phyloP scores from a whole-genome alignment of 176 grass and related monocot species.

The Elaeis guineensis region DNA sequence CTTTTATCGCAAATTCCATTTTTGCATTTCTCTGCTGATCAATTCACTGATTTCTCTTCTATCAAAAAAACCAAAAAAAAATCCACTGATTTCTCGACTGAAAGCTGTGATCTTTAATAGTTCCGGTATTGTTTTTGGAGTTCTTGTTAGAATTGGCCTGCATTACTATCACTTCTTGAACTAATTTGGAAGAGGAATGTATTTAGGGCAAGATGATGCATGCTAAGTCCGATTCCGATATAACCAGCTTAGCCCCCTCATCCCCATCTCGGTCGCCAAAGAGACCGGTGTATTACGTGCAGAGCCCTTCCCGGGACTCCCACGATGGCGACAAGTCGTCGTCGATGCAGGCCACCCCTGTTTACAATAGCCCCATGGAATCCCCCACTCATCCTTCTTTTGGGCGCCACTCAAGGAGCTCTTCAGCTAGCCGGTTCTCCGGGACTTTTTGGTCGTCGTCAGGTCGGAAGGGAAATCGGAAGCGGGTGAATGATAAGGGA shows the following conservation, averaged over 20 bases:
- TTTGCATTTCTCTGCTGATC: too few relatives aligned
- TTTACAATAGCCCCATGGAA: slow-evolving; percentile 83
- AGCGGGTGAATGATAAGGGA: slow-evolving; percentile 35
- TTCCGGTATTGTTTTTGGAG: not conserved
- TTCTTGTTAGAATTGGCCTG: not conserved
- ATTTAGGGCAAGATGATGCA: slow-evolving; percentile 47
- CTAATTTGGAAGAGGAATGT: too few relatives aligned
- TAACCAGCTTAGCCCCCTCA: slow-evolving; percentile 55
- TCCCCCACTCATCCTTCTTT: slow-evolving; percentile 72
- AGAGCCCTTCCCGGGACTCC: slow-evolving; percentile 83
- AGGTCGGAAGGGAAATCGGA: slow-evolving; percentile 16
- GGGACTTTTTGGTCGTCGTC: slow-evolving; percentile 43
- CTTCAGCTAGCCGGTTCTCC: slow-evolving; percentile 75
- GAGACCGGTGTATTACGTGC: slow-evolving; percentile 69
- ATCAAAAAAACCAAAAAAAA: too few relatives aligned
- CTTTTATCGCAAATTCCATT: too few relatives aligned
- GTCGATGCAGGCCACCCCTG: slow-evolving; percentile 63
- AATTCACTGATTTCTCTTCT: too few relatives aligned
- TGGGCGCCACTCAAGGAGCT: slow-evolving; percentile 66
- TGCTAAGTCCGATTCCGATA: slow-evolving; percentile 70
- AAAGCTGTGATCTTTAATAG: too few relatives aligned
- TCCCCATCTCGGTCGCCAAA: slow-evolving; percentile 69
- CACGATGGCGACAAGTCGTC: slow-evolving; percentile 78
- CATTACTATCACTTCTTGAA: not conserved
- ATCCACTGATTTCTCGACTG: too few relatives aligned